Conservation (phyloP, 495 filamentous ascomycete species). For the Parathielavia appendiculata region DNA sequence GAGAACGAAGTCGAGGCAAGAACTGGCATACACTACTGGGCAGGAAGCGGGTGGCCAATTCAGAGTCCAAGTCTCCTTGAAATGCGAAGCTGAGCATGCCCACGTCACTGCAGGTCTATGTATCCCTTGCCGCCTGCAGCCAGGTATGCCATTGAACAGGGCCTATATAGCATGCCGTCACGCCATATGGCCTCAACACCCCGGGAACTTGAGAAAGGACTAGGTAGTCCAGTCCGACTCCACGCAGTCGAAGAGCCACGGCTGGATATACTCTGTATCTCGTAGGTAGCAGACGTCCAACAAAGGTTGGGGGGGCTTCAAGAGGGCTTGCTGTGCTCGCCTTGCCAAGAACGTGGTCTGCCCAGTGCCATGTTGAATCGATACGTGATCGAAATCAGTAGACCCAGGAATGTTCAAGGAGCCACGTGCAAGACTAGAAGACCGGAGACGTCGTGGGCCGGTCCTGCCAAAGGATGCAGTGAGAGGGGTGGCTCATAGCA, state of each 20-base stretch:
- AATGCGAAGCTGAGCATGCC: not conserved
- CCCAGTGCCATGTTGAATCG: slow-evolving; percentile 14
- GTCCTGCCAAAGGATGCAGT: not conserved
- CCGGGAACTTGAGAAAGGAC: not conserved
- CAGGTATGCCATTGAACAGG: not conserved
- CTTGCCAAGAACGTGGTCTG: not conserved
- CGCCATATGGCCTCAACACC: not conserved
- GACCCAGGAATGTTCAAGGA: not conserved
- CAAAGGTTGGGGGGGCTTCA: not conserved
- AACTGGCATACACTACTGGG: not conserved
- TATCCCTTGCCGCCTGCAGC: not conserved
- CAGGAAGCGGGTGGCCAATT: not conserved
- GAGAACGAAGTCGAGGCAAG: not conserved
- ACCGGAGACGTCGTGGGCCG: slow-evolving; percentile 8
- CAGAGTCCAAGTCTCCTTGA: not conserved
- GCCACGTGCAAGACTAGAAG: not conserved
- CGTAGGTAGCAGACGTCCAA: not conserved
- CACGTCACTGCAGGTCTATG: not conserved
- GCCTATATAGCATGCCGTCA: not conserved
- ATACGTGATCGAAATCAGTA: not conserved
- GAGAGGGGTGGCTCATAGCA: slow-evolving; percentile 1
- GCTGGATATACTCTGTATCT: not conserved
- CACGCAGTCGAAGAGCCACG: not conserved
- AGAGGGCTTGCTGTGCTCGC: too few relatives aligned
- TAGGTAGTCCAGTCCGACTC: not conserved